Percentiles rank a stretch among this genome's conserved stretches.
Conservation (phyloP, 2,329 filamentous ascomycete species). For the Aureobasidium sp. region DNA sequence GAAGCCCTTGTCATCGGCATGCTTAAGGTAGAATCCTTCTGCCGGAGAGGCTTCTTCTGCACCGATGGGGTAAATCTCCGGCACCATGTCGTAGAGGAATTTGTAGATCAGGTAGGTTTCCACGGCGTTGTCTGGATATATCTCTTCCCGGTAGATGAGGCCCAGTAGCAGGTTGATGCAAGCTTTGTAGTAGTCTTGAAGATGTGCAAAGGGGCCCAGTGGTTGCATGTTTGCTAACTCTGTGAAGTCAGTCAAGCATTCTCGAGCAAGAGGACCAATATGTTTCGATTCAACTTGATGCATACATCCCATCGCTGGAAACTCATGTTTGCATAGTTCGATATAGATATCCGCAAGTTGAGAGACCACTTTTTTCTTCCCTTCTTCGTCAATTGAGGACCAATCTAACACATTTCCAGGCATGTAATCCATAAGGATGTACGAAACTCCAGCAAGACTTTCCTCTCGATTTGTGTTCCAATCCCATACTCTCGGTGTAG, state of each 20-base stretch:
- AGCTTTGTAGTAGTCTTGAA: not conserved
- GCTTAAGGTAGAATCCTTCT: not conserved
- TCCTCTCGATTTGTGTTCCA: not conserved
- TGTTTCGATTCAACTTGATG: not conserved
- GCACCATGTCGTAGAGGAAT: not conserved
- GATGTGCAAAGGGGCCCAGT: not conserved
- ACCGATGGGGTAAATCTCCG: not conserved
- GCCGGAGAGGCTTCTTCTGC: too few species aligned
- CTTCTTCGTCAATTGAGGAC: not conserved
- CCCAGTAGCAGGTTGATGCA: not conserved
- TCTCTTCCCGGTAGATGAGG: not conserved
- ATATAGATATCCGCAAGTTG: not conserved
- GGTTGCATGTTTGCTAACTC: too few species aligned
- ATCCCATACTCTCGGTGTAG: not conserved
- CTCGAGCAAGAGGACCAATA: not conserved
- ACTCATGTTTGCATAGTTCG: not conserved
- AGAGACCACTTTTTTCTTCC: not conserved
- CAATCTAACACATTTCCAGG: not conserved
- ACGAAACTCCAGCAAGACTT: not conserved
- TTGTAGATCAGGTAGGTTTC: not conserved
- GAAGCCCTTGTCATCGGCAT: not conserved
- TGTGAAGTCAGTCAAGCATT: not conserved
- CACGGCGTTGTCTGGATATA: not conserved
- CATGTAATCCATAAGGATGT: not conserved
- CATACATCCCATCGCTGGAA: not conserved